phyloP scores from a whole-genome alignment of 2,329 filamentous ascomycete species.

The Xylariaceae sp. region DNA sequence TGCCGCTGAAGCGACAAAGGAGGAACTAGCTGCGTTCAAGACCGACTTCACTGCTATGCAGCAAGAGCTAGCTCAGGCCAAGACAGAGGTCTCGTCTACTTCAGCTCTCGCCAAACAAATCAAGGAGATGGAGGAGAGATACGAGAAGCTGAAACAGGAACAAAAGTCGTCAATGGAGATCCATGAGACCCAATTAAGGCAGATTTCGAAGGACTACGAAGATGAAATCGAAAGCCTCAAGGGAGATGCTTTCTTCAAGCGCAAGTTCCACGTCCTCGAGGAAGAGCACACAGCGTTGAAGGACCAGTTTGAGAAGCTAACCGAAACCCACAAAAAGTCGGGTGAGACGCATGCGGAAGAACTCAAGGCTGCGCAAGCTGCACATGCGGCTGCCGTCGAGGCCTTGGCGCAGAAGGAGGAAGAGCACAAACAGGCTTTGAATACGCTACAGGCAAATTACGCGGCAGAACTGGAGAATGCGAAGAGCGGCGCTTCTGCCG shows the following conservation, averaged over 20 bases:
- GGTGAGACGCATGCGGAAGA: slow-evolving; percentile 28
- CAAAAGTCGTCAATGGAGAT: slow-evolving; percentile 37
- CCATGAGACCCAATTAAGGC: slow-evolving; percentile 54
- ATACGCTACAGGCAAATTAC: slow-evolving; percentile 51
- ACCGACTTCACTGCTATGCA: slow-evolving; percentile 44
- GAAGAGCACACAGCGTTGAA: slow-evolving; percentile 46
- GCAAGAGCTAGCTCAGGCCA: slow-evolving; percentile 38
- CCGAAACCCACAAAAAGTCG: slow-evolving; percentile 19
- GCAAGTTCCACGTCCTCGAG: slow-evolving; percentile 57
- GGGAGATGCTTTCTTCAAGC: slow-evolving; percentile 59
- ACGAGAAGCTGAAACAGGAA: slow-evolving; percentile 47
- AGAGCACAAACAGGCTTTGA: slow-evolving; percentile 49
- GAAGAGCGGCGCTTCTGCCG: slow-evolving; percentile 46
- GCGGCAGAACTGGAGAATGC: slow-evolving; percentile 54
- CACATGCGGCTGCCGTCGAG: slow-evolving; percentile 34
- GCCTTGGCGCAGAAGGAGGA: slow-evolving; percentile 47
- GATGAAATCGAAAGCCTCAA: slow-evolving; percentile 59
- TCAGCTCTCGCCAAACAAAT: slow-evolving; percentile 23
- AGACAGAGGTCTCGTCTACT: slow-evolving; percentile 40
- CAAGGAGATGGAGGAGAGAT: slow-evolving; percentile 25
- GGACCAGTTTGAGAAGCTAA: slow-evolving; percentile 25
- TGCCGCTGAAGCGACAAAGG: slow-evolving; percentile 31
- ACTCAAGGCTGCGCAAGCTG: slow-evolving; percentile 18
- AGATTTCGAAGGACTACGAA: slow-evolving; percentile 56
- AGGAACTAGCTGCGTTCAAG: slow-evolving; percentile 44